Base-by-base conservation (phyloP, 164 flowering plant genomes). In the Annona squamosa region DNA sequence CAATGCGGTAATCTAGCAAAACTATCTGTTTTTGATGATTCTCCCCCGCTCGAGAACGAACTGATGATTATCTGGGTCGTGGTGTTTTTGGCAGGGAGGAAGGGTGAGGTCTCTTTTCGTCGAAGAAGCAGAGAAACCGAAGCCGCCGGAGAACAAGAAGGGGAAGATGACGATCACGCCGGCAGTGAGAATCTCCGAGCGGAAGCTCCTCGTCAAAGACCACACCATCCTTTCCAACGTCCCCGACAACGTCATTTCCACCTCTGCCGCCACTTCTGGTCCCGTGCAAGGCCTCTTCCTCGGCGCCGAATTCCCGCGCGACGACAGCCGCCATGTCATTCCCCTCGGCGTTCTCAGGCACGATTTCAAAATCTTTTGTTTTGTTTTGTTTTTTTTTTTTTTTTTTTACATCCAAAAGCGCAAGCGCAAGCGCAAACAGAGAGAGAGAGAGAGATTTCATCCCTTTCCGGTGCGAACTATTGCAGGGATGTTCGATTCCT, bases 221-320 rank as follows among this genome's bases (percentile, higher is more conserved):
- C 82, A 85, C 45, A 80, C 87, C 3, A 82, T 95, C 16, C 86
- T 95, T 13, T 78, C 88, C 42, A 86, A 84, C 4, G 89, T 95
- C 3, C 91, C 97, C 4, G 90, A 89, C 63, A 90, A 88, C 48
- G 86, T 95, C 56, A 75, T 87, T 43, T 73, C 83, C 2, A 87
- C 97, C 26, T 84, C 97, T 37, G 91, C 84, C 63, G 77, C 90
- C 13, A 73, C 71, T 7, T 79, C 88, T 42, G 89, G 89, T 12
- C 92, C 91, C 17, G 87, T 78, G 18, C 93, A 89, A 41, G 99
- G 99, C 4, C 77, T 90, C 1, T 96, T 93, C 74, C 26, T 93
- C 0, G 98, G 99, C 0, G 97, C 95, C 9, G 83, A 19, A 4
- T 86, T 91, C 66, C 81, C 82, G 1, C 86, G 85, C 44, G 81